Evolutionary conservation across 108 stramenopile genomes (phyloP), one percentile per base, ranked within the genome.

Genomic region (Seminavis robusta): DNA sequence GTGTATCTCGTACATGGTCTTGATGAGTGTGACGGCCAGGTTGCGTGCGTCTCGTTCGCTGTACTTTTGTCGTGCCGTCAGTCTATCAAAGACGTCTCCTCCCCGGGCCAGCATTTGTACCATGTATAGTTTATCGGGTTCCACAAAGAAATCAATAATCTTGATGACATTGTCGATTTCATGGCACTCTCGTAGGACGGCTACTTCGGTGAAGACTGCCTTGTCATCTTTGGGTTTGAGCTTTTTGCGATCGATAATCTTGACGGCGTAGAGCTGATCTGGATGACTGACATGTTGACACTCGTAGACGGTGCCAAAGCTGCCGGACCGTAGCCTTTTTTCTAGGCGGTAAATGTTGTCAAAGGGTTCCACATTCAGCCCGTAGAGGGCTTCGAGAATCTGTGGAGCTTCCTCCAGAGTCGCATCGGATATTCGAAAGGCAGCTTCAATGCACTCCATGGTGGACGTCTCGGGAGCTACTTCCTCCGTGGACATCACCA

Each of bases 81-180:
- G 71, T 19, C 92, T 80, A 67, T 97, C 95, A 65, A 98, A 98
- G 6, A 98, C 89, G 60, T 98, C 98, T 3, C 98, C 98, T 10
- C 98, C 98, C n/a, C 57, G 37, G 16, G 85, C 85, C 6, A 79
- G 72, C 65, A 91, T 85, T 56, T 94, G 83, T 0, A 97, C 90
- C 44, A 97, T 76, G 67, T 91, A 90, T 45, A 80, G 89, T 7
- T 69, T 66, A 24, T 59, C 25, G 1, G 70, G 67, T 0, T 83
- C 77, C 6, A 79, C 59, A 67, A 90, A 96, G 47, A 95, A 92
- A 49, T 95, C 95, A 31, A 89, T 52, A 30, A 92, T 34, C 20
- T 56, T 55, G 50, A 96, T 81, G 37, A 94, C 82, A 37, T 82
- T 76, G 10, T 68, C 63, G 36, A 86, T 62, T 2, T 55, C 32